A percentile compares a stretch with the other conserved stretches of the same genome.
These are phyloP conservation scores for Crithidia sp. DNA, from an alignment of 208 protist genomes.

Conservation along the genomic window DNA sequence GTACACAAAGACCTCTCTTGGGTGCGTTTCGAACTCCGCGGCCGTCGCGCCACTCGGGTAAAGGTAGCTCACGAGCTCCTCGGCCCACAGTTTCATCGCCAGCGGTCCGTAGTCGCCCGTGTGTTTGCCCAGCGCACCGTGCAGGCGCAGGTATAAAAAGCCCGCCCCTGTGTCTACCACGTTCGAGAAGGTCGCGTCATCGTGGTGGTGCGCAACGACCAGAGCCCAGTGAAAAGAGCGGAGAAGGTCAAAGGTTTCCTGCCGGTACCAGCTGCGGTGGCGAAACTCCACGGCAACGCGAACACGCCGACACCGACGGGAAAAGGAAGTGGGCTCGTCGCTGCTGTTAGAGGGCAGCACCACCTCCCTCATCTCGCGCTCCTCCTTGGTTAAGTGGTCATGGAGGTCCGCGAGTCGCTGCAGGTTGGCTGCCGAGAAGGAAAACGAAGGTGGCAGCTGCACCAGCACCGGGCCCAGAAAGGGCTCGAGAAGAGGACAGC, in stretches of 20 bases:
- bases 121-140: slow-evolving; percentile 53
- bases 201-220: slow-evolving; percentile 70
- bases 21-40: neutral
- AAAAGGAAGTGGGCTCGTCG: neutral
- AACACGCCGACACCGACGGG: slow-evolving; percentile 21
- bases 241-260: slow-evolving; percentile 56
- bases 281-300: slow-evolving; percentile 83
- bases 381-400: slow-evolving; percentile 39
- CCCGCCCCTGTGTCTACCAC: slow-evolving; percentile 61
- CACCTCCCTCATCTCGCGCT: slow-evolving; percentile 16
- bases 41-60: neutral
- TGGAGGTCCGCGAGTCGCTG: slow-evolving; percentile 46
- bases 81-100: slow-evolving; percentile 64
- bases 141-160: slow-evolving; percentile 81
- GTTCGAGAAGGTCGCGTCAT: slow-evolving; percentile 47
- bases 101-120: slow-evolving; percentile 75
- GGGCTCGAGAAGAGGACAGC: slow-evolving; percentile 46
- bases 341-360: no score
- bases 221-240: slow-evolving; percentile 61
- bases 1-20: slow-evolving; percentile 73
- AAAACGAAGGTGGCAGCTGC: slow-evolving; percentile 76
- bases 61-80: slow-evolving; percentile 57
- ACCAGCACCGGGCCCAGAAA: slow-evolving; percentile 71
- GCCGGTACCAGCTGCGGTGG: slow-evolving; percentile 59
- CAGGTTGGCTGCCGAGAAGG: slow-evolving; percentile 40